phyloP scores from a whole-genome alignment of 2,329 filamentous ascomycete species.

The Drechslerella dactyloides region DNA sequence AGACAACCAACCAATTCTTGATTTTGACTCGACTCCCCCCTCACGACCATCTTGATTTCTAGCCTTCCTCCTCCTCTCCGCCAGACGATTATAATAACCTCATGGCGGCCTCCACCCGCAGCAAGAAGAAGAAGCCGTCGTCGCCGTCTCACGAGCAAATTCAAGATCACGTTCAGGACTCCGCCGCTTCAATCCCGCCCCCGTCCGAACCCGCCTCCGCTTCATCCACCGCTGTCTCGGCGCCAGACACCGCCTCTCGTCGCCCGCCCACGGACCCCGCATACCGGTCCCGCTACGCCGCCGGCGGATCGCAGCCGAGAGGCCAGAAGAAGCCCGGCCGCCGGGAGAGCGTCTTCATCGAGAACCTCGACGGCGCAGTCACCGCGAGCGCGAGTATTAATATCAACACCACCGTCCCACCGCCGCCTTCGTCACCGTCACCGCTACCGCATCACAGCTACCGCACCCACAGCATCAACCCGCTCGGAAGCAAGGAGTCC shows the following conservation, averaged over 20 bases:
- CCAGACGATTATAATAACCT: neutral
- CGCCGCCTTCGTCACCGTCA: neutral
- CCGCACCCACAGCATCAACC: slow-evolving; percentile 18
- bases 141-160: slow-evolving; percentile 1
- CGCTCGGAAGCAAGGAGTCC: slow-evolving; percentile 35
- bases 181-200: neutral
- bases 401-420: slow-evolving; percentile 17
- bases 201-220: neutral
- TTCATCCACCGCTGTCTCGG: slow-evolving; percentile 10
- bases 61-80: slow-evolving; percentile 7
- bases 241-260: slow-evolving; percentile 18
- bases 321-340: slow-evolving; percentile 20
- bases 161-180: slow-evolving; percentile 5
- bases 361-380: slow-evolving; percentile 25
- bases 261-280: slow-evolving; percentile 40
- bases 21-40: slow-evolving; percentile 22
- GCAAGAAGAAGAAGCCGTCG: slow-evolving; percentile 5
- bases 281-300: slow-evolving; percentile 38
- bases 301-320: slow-evolving; percentile 15
- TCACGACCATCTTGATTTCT: no score
- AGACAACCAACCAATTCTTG: neutral
- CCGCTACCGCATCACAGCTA: slow-evolving; percentile 3
- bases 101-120: slow-evolving; percentile 31
- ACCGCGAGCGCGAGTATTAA: neutral
- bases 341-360: slow-evolving; percentile 39